Evolutionary conservation across 495 filamentous ascomycete species (phyloP), one percentile per base, ranked within the genome.

Genomic region (Staphylotrichum longicolle): DNA sequence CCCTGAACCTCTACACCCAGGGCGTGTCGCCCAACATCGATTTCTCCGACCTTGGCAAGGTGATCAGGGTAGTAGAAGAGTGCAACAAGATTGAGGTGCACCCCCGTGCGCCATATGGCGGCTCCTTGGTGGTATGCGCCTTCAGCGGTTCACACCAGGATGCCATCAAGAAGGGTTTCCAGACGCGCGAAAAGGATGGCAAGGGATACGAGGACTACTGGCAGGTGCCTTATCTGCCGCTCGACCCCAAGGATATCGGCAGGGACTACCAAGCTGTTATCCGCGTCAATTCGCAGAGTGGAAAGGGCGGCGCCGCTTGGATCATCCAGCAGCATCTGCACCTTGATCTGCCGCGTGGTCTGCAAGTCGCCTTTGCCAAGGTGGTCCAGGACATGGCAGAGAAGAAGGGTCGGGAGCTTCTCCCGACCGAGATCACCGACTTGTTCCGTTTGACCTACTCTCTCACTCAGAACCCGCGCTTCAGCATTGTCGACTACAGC

Each of bases 81-180:
- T 89, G 87, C 78, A 97, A 90, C 78, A 96, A 97, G 80, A 96
- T 98, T 63, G 91, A 92, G 15, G 89, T 97, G 20, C 91, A 96
- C 65, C 86, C 89, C 50, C 85, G 93, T 49, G 88, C 88, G 55
- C 93, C 94, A 0, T 97, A 97, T 73, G 92, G 90, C 54, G 94
- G 91, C 42, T 87, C 89, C 68, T 81, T 96, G 60, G 93, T 96
- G 47, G 88, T 91, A 45, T 93, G 87, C 71, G 90, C 91, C 15
- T 96, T 96, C 78, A 90, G 87, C 68, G 91, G 93, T 48, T 91
- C 89, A 34, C 93, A 97, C 73, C 93, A 98, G 77, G 94, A 98
- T 68, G 94, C 94, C 42, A 97, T 98, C 77, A 96, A 96, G 79
- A 98, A 98, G 78, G 93, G 94, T 11, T 97, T 98, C 79, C 82